A percentile compares a stretch with the other conserved stretches of the same genome.
These are phyloP conservation scores for Leucogyrophana mollusca DNA, from an alignment of 768 basidiomycete species.

Conservation along the genomic window DNA sequence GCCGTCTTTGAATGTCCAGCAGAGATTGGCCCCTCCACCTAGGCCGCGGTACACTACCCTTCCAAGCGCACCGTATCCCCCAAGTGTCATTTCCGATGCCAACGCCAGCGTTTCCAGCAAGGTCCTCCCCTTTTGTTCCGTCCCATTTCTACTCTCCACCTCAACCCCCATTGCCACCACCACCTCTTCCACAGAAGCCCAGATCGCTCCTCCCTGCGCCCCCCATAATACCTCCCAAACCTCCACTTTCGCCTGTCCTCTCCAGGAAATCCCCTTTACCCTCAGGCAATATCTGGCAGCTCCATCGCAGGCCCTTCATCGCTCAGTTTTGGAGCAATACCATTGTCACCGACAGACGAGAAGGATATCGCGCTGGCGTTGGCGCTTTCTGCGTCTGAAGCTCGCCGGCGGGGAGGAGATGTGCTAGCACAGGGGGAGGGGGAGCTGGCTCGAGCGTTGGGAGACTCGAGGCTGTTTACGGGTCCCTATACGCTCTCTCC, in stretches of 20 bases:
- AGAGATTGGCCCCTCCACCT: constrained; percentile 9
- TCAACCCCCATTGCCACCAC: constrained; percentile 18
- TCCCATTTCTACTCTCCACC: constrained; percentile 16
- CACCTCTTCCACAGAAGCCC: constrained; percentile 31
- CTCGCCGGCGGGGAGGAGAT: constrained; percentile 23
- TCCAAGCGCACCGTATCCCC: constrained; percentile 5
- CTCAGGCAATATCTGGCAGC: constrained; percentile 24
- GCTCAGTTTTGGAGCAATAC: not conserved
- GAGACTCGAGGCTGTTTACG: constrained; percentile 43
- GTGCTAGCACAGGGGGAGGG: constrained; percentile 51
- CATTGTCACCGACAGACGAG: constrained; percentile 29
- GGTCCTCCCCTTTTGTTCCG: not conserved
- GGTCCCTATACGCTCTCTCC: constrained; percentile 4
- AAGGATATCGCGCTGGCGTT: constrained; percentile 49
- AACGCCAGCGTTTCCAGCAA: constrained; percentile 7
- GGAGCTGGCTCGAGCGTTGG: constrained; percentile 62
- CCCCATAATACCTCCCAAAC: constrained; percentile 43
- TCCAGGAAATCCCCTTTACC: constrained; percentile 31
- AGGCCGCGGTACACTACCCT: constrained; percentile 22
- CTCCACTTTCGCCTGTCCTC: constrained; percentile 17
- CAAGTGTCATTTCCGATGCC: constrained; percentile 2
- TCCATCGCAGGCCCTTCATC: constrained; percentile 10
- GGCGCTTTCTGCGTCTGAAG: constrained; percentile 44
- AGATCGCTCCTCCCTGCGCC: constrained; percentile 9
- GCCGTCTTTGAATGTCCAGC: constrained; percentile 17